Percentiles rank a stretch among this genome's conserved stretches.
phyloP scores from a whole-genome alignment of 2,329 filamentous ascomycete genomes.

The Cladosporium sp. region DNA sequence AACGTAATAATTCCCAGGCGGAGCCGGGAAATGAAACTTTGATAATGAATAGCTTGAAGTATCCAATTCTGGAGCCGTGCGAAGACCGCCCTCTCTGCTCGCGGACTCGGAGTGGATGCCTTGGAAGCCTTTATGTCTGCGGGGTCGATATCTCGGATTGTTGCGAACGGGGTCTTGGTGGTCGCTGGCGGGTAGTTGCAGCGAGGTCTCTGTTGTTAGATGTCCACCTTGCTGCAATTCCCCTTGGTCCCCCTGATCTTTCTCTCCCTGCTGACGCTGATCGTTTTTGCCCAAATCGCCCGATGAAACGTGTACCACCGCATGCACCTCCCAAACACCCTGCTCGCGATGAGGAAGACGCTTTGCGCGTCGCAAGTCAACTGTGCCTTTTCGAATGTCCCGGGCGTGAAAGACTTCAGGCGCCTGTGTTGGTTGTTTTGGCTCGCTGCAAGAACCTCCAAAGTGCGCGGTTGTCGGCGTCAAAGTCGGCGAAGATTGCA shows the following conservation, averaged over 20 bases:
- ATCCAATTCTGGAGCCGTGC: neutral
- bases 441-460: slow-evolving; percentile 13
- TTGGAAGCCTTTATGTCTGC: neutral
- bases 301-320: slow-evolving; percentile 22
- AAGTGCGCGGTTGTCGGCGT: slow-evolving; percentile 17
- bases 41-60: slow-evolving; percentile 25
- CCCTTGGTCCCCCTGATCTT: neutral
- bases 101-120: slow-evolving; percentile 5
- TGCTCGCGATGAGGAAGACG: slow-evolving; percentile 24
- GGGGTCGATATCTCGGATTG: neutral
- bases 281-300: neutral
- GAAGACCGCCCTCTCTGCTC: slow-evolving; percentile 7
- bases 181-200: neutral
- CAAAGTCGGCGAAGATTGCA: slow-evolving; percentile 23
- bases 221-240: neutral
- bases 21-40: slow-evolving; percentile 27
- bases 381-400: slow-evolving; percentile 25
- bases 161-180: neutral
- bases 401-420: neutral
- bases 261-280: neutral
- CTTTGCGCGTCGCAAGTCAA: slow-evolving; percentile 25
- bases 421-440: slow-evolving; percentile 14
- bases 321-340: slow-evolving; percentile 30
- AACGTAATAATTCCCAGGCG: slow-evolving; percentile 25
- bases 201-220: neutral